A percentile compares a stretch with the other conserved stretches of the same genome.
Evolutionary conservation across 352 stramenopile species (phyloP).

Genomic region (Globisporangium iwayamae): DNA sequence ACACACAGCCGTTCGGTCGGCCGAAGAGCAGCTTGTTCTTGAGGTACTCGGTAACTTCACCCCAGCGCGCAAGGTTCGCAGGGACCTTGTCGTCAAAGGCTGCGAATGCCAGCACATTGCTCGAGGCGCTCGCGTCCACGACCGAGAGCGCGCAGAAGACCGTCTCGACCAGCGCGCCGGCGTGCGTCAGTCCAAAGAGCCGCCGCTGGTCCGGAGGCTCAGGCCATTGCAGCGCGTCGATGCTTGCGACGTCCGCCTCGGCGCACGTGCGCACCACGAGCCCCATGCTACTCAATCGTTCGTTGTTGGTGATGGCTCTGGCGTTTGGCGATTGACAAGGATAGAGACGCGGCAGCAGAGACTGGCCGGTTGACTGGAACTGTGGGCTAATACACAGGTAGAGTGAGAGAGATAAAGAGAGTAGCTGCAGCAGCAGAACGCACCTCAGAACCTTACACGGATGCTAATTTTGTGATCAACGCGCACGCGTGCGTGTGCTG

Average conservation of each 20-base stretch:
- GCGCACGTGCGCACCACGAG: conserved; percentile 37
- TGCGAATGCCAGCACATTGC: conserved; percentile 41
- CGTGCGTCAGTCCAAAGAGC: conserved; percentile 61
- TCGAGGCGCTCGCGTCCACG: conserved; percentile 13
- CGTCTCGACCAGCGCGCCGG: conserved; percentile 59
- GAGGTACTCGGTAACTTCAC: conserved; percentile 65
- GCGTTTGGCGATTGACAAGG: neutral
- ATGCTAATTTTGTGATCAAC: no score
- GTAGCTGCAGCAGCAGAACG: no score
- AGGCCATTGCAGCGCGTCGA: conserved; percentile 45
- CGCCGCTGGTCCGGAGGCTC: conserved; percentile 36
- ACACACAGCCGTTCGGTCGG: conserved; percentile 38
- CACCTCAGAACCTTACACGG: no score
- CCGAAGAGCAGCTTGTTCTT: conserved; percentile 55
- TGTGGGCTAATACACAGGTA: neutral
- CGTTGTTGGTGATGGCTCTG: neutral
- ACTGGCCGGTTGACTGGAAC: no score
- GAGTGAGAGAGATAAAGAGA: neutral
- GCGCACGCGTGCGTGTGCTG: no score
- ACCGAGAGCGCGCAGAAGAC: conserved; percentile 48
- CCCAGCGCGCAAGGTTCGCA: conserved; percentile 34
- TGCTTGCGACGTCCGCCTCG: conserved; percentile 33
- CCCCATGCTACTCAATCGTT: conserved; percentile 18
- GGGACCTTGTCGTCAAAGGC: conserved; percentile 63
- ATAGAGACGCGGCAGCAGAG: no score